phyloP scores from a whole-genome alignment of 352 stramenopile genomes.

The Pythium utonaiense region DNA sequence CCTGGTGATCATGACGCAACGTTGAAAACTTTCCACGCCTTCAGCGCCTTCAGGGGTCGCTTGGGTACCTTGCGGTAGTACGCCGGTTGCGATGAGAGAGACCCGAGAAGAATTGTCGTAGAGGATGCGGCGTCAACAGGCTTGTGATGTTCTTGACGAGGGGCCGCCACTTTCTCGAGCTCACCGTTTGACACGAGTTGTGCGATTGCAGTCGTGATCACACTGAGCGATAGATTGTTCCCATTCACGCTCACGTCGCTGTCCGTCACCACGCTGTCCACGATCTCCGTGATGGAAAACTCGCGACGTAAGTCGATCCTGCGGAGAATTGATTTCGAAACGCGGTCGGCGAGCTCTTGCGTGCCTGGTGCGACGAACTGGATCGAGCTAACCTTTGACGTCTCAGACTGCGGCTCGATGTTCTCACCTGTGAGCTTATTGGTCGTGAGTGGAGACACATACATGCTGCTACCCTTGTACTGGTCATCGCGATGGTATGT shows the following conservation, averaged over 20 bases:
- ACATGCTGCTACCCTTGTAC: constrained; percentile 83
- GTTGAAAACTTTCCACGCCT: constrained; percentile 44
- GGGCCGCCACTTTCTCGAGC: constrained; percentile 41
- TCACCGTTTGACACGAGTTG: constrained; percentile 47
- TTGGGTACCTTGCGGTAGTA: constrained; percentile 68
- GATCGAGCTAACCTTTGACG: constrained; percentile 7
- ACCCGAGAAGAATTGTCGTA: constrained; percentile 22
- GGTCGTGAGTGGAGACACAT: constrained; percentile 44
- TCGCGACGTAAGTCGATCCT: constrained; percentile 57
- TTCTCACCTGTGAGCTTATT: constrained; percentile 25
- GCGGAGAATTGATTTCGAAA: constrained; percentile 47
- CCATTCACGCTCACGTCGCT: neutral
- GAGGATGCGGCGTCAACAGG: constrained; percentile 4
- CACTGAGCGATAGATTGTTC: constrained; percentile 32
- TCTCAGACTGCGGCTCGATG: constrained; percentile 14
- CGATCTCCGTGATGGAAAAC: constrained; percentile 52
- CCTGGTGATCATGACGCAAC: constrained; percentile 2
- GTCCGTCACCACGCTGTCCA: constrained; percentile 39
- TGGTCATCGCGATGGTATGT: constrained; percentile 74
- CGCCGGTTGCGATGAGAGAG: constrained; percentile 27
- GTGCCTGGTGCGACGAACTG: constrained; percentile 18
- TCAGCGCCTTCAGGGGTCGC: constrained; percentile 65
- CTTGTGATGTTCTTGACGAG: constrained; percentile 4
- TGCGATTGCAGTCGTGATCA: constrained; percentile 54
- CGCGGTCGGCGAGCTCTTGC: constrained; percentile 31